Conservation (phyloP, 2,329 filamentous ascomycete species). For the Paecilomyces variotii region DNA sequence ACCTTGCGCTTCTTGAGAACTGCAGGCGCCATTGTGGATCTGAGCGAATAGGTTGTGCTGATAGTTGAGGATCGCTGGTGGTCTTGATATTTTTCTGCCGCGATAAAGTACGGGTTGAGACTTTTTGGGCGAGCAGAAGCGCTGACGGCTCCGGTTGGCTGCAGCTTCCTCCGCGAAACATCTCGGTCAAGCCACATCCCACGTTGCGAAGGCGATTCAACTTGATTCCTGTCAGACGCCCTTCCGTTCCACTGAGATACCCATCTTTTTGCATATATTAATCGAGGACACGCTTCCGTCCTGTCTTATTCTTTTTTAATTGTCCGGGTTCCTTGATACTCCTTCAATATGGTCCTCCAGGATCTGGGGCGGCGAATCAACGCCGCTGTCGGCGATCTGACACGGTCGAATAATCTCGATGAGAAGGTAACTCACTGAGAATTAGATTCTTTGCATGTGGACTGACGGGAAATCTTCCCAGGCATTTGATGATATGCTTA, state of each 20-base stretch:
- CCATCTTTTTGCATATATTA: background rate
- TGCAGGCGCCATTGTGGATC: constrained; percentile 30
- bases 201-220: background rate
- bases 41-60: constrained; percentile 2
- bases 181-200: background rate
- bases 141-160: constrained; percentile 25
- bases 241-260: background rate
- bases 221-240: background rate
- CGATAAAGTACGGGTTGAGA: constrained; percentile 6
- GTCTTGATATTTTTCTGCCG: constrained; percentile 10
- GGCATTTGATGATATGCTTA: constrained; percentile 97
- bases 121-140: constrained; percentile 21
- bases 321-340: background rate
- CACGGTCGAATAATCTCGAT: constrained; percentile 83
- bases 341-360: constrained; percentile 80
- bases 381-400: constrained; percentile 87
- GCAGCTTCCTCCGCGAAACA: constrained; percentile 2
- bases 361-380: constrained; percentile 98
- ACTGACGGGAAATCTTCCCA: constrained; percentile 27
- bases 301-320: constrained; percentile 4
- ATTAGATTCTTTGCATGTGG: background rate
- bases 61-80: constrained; percentile 3
- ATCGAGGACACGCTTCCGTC: background rate
- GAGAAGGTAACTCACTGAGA: constrained; percentile 63
- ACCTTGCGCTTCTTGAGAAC: constrained; percentile 49